phyloP scores from a whole-genome alignment of 768 basidiomycete genomes.

The Astraeus odoratus region DNA sequence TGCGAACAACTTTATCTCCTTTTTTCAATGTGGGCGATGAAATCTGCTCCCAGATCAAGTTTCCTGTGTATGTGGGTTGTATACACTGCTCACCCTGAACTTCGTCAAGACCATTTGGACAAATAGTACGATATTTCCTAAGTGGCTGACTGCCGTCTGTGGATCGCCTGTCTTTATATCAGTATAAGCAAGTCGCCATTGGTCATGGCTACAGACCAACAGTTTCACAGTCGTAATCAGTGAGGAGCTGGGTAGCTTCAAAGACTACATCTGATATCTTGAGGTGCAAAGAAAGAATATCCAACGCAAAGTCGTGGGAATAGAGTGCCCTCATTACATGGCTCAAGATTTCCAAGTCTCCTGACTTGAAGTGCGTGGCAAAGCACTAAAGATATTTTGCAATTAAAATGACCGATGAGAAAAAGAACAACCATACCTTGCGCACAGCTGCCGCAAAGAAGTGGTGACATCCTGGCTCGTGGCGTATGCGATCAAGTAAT shows the following conservation, averaged over 20 bases:
- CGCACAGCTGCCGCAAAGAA: conserved; percentile 49
- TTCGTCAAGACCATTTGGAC: conserved; percentile 57
- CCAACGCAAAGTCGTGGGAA: conserved; percentile 50
- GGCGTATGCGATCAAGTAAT: conserved; percentile 37
- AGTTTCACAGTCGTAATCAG: conserved; percentile 73
- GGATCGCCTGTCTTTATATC: conserved; percentile 55
- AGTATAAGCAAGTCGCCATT: not conserved
- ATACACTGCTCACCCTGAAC: conserved; percentile 43
- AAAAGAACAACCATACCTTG: conserved; percentile 38
- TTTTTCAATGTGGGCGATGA: conserved; percentile 39
- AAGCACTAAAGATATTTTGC: conserved; percentile 51
- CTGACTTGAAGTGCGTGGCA: conserved; percentile 37
- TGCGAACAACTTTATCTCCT: conserved; percentile 39
- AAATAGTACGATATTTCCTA: conserved; percentile 76
- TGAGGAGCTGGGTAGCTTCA: conserved; percentile 52
- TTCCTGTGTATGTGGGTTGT: not conserved
- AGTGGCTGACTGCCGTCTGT: conserved; percentile 70
- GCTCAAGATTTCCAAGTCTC: conserved; percentile 65
- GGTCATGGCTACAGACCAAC: conserved; percentile 47
- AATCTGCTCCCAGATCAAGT: conserved; percentile 35
- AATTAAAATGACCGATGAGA: not conserved
- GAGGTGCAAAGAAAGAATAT: conserved; percentile 63
- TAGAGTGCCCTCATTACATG: conserved; percentile 64
- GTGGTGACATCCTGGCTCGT: conserved; percentile 51
- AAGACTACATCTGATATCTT: conserved; percentile 60